Evolutionary conservation across 2,329 filamentous ascomycete genomes (phyloP), one percentile per base, ranked within the genome.

Genomic region (Dactylellina haptotyla): DNA sequence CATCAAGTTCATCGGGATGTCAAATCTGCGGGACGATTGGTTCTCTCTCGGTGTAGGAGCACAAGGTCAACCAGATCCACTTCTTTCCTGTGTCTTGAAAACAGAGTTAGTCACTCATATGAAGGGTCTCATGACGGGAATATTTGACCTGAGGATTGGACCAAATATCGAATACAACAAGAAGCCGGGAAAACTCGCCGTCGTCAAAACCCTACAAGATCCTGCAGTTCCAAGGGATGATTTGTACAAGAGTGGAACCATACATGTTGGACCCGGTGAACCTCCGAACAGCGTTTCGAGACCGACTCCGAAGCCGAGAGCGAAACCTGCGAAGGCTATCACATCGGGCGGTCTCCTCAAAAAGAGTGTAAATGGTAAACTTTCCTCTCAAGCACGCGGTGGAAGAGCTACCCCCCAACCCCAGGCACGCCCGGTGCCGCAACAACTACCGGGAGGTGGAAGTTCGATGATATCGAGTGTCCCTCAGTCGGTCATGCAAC

Each of bases 91-190:
- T 79, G 84, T 97, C 18, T 88, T 99, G 81, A 99, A 99, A 84
- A 99, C 95, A 0, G 95, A 99, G 79, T 89, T 99, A 81, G 96
- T 98, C 79, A 96, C 94, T 0, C 93, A 97, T 75, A 88, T 99
- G 83, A 88, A 89, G 79, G 87, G 56, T 18, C 88, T 88, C 58
- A 90, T 96, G 81, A 89, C 90, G 2, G 92, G 90, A 6, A 89
- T 91, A 8, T 87, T 96, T 79, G 92, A 89, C 79, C 82, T 99
- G 51, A 92, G 91, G 81, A 90, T 98, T 75, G 87, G 84, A n/a
- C 89, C 95, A 26, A 86, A 85, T 70, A 93, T 99, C 77, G 92
- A 97, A 80, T 99, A 97, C 81, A 93, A 94, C 79, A 99, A 98
- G 86, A 99, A 99, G 82, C 95, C 95, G 0, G 92, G 92, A 63